Base-by-base conservation (phyloP, 352 stramenopile genomes). In the Phytopythium helicoides region DNA sequence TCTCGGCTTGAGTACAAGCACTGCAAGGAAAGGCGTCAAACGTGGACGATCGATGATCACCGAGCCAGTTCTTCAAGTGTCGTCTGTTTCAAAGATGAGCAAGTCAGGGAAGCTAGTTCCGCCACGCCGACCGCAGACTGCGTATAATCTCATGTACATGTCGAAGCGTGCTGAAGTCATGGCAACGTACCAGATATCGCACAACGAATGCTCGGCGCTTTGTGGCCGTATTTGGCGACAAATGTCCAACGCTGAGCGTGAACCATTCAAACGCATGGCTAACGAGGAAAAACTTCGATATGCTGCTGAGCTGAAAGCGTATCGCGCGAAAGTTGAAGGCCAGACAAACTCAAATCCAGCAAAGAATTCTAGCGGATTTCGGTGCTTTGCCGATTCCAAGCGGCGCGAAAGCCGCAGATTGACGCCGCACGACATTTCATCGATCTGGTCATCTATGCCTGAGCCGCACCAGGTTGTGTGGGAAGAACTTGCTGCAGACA, bases 81-180 rank as follows among this genome's bases (percentile, higher is more conserved):
- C 39, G 1, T 4, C 39, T 19, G 19, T 21, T 19, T 14, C 36
- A 35, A 46, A 34, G 34, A 36, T 22, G 7, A 42, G 56, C 33
- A 72, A 72, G 16, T 62, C 64, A 23, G 57, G 68, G 46, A 70
- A 76, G 37, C 26, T 47, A 14, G 45, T 39, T 16, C 45, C 48
- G 3, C 73, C 73, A 11, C 64, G 67, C 0, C 62, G 58, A 1
- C 71, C 71, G 2, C 67, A 82, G 44, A 81, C 71, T 9, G 74
- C 74, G 14, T 85, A 77, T 61, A 86, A 86, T 47, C 60, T 86
- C 22, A 86, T 85, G 72, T 85, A 79, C 44, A 70, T 86, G 59
- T 71, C 69, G 3, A 76, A 80, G 61, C 73, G 71, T 22, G 59
- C 60, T 1, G 72, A 88, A 53, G 54, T 88, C 9, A 64, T 85